Conservation (phyloP, 805 yeast species). For the Candida morakotiae region DNA sequence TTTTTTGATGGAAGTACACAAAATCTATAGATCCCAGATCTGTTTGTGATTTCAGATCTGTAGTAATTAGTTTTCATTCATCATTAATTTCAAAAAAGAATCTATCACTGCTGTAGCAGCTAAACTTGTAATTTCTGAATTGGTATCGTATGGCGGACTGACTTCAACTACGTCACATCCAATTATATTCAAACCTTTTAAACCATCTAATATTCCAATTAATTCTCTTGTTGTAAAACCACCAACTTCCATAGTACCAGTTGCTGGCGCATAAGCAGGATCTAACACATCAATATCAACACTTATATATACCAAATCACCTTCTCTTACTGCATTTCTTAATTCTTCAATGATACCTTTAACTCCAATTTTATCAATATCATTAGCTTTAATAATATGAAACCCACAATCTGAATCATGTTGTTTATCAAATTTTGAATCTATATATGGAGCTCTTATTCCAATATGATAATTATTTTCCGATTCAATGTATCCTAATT, state of each 20-base stretch:
- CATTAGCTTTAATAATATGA: slow-evolving; percentile 41
- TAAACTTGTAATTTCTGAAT: slow-evolving; percentile 22
- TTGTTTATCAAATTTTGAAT: slow-evolving; percentile 26
- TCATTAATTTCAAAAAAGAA: slow-evolving; percentile 9
- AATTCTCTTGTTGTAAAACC: slow-evolving; percentile 24
- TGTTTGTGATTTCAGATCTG: too few species aligned
- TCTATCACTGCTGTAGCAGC: slow-evolving; percentile 24
- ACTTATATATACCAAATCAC: slow-evolving; percentile 26
- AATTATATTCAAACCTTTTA: slow-evolving; percentile 21
- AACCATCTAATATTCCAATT: slow-evolving; percentile 20
- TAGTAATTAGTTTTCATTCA: not conserved
- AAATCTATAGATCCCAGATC: too few species aligned
- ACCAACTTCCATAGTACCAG: slow-evolving; percentile 26
- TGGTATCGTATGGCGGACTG: slow-evolving; percentile 24
- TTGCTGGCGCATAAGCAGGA: slow-evolving; percentile 25
- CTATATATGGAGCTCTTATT: slow-evolving; percentile 58
- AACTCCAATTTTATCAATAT: slow-evolving; percentile 40
- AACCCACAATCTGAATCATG: slow-evolving; percentile 55
- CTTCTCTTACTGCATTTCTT: slow-evolving; percentile 28
- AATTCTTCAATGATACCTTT: slow-evolving; percentile 34
- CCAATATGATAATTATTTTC: slow-evolving; percentile 58
- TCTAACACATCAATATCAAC: slow-evolving; percentile 26
- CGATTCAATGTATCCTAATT: slow-evolving; percentile 52
- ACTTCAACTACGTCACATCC: slow-evolving; percentile 29
- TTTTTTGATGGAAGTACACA: too few species aligned